Conservation (phyloP, 139 green algal species). For the Tetraselmis striata region DNA sequence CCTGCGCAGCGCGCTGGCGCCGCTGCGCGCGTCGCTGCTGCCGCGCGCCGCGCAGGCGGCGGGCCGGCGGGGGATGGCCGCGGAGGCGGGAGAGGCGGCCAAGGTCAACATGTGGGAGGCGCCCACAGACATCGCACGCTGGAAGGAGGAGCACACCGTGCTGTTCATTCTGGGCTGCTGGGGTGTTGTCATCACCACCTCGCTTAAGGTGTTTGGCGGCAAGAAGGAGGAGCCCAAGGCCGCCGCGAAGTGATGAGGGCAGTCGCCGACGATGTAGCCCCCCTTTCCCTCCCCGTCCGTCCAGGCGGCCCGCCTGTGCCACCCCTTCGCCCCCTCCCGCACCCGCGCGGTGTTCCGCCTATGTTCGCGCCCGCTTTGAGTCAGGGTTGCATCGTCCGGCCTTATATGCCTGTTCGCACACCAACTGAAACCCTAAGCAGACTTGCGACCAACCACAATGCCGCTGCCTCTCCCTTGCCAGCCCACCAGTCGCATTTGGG, state of each 20-base stretch:
- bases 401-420: too few species aligned
- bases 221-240: slow-evolving; percentile 2
- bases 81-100: neutral
- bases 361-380: too few species aligned
- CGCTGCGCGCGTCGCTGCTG: neutral
- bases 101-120: slow-evolving; percentile 14
- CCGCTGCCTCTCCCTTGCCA: too few species aligned
- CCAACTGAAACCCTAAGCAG: too few species aligned
- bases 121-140: slow-evolving; percentile 5
- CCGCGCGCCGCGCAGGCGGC: neutral
- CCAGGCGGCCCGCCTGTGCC: too few species aligned
- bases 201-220: slow-evolving; percentile 5
- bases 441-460: too few species aligned
- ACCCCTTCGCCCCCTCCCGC: too few species aligned
- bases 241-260: neutral
- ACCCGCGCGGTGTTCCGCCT: too few species aligned
- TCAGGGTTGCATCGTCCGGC: too few species aligned
- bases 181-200: slow-evolving; percentile 4
- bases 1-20: neutral
- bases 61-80: neutral
- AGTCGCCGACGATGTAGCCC: too few species aligned
- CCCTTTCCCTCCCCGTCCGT: too few species aligned
- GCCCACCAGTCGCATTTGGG: too few species aligned
- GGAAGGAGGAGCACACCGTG: slow-evolving; percentile 17
- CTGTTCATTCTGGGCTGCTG: slow-evolving; percentile 5